phyloP scores from a whole-genome alignment of 2,329 filamentous ascomycete species.

The Trichothecium roseum region DNA sequence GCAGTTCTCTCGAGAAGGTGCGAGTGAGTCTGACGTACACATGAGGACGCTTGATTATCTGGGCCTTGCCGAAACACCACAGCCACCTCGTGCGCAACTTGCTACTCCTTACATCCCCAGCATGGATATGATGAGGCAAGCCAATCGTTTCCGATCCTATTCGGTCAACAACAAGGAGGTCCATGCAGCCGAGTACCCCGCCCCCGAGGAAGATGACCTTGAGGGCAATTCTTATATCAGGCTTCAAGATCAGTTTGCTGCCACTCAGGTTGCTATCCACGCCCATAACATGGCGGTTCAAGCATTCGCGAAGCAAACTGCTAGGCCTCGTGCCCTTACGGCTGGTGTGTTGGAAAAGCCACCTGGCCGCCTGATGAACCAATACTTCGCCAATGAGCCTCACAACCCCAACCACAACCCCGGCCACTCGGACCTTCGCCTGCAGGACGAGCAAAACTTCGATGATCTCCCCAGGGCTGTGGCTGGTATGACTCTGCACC shows the following conservation, averaged over 20 bases:
- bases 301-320: conserved; percentile 74
- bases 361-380: conserved; percentile 52
- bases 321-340: conserved; percentile 79
- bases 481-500: conserved; percentile 64
- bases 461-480: conserved; percentile 74
- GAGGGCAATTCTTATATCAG: conserved; percentile 2
- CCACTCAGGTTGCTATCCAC: conserved; percentile 63
- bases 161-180: conserved; percentile 98
- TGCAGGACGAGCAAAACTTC: conserved; percentile 67
- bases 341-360: conserved; percentile 83
- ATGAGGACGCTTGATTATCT: conserved; percentile 92
- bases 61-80: conserved; percentile 86
- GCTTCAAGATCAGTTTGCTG: conserved; percentile 48
- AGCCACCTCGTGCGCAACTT: conserved; percentile 64
- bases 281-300: conserved; percentile 91
- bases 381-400: conserved; percentile 60
- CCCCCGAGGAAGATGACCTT: conserved; percentile 45
- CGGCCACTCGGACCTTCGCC: conserved; percentile 61
- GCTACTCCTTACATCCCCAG: conserved; percentile 67
- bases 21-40: conserved; percentile 75
- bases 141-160: conserved; percentile 89
- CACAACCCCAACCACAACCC: conserved; percentile 60
- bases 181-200: conserved; percentile 81
- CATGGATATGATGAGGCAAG: conserved; percentile 64
- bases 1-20: conserved; percentile 74